These are phyloP conservation scores for Cardiospermum halicacabum DNA, from an alignment of 345 rosid species.

Conservation along the genomic window DNA sequence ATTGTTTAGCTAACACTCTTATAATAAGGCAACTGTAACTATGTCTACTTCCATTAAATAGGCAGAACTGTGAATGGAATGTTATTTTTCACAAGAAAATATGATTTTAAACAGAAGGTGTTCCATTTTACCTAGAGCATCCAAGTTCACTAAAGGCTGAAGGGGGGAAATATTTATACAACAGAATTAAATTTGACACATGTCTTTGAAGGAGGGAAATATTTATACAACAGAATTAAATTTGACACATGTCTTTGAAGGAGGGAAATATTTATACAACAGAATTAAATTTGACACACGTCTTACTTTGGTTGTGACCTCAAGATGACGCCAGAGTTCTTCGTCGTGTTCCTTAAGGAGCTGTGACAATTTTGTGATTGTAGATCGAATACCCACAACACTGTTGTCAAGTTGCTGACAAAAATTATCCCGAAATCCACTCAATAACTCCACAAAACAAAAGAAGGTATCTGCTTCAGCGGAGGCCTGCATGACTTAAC, in stretches of 20 bases:
- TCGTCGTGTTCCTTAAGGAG: conserved; percentile 91
- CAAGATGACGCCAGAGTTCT: conserved; percentile 99
- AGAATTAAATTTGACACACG: conserved; percentile 1
- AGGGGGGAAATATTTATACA: background rate
- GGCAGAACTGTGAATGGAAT: background rate
- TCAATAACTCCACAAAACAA: conserved; percentile 89
- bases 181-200: background rate
- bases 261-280: background rate
- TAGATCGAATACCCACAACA: conserved; percentile 89
- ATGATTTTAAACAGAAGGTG: background rate
- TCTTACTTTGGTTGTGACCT: conserved; percentile 88
- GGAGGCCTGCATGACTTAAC: conserved; percentile 53
- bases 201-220: conserved; percentile 22
- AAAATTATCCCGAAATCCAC: conserved; percentile 93
- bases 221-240: background rate
- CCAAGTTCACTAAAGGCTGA: background rate
- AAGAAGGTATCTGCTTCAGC: conserved; percentile 96
- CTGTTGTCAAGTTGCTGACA: conserved; percentile 99
- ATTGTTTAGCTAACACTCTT: background rate
- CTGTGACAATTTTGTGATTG: conserved; percentile 70
- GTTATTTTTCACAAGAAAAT: background rate
- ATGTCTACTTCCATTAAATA: background rate
- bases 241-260: conserved; percentile 16
- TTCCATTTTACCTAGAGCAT: too few relatives aligned
- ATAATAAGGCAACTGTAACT: background rate